These are phyloP conservation scores for Candida alai DNA, from an alignment of 805 yeast species.

Conservation along the genomic window DNA sequence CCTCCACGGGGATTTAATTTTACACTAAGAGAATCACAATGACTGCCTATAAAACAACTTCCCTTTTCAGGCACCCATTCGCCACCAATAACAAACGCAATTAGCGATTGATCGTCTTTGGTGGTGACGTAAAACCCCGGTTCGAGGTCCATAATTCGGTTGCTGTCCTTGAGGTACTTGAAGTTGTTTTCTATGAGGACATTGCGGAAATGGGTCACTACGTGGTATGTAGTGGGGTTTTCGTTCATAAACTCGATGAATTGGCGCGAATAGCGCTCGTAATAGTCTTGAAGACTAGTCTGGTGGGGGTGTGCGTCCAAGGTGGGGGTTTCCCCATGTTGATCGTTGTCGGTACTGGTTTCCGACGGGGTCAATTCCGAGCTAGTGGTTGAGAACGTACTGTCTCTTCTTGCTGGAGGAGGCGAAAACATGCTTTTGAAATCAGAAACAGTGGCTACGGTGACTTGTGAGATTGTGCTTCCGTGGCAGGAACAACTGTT, in stretches of 20 bases:
- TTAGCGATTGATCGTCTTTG: conserved; percentile 29
- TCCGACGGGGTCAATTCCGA: conserved; percentile 3
- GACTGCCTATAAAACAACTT: conserved; percentile 63
- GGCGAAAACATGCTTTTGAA: too few relatives aligned
- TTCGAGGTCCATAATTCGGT: conserved; percentile 10
- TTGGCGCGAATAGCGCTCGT: conserved; percentile 8
- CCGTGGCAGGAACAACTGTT: too few relatives aligned
- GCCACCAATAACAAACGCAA: conserved; percentile 37
- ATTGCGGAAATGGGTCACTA: conserved; percentile 20
- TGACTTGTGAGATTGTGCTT: too few relatives aligned
- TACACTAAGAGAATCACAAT: conserved; percentile 36
- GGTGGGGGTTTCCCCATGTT: conserved; percentile 3
- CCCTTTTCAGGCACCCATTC: conserved; percentile 50
- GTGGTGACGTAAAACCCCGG: conserved; percentile 26
- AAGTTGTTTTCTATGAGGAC: conserved; percentile 27
- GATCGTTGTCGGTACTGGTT: not conserved
- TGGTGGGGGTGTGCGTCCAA: conserved; percentile 2
- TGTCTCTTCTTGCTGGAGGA: conserved; percentile 3
- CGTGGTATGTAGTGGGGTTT: conserved; percentile 44
- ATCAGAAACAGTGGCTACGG: too few relatives aligned
- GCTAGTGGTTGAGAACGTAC: not conserved
- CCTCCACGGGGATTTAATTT: conserved; percentile 27
- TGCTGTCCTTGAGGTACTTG: conserved; percentile 21
- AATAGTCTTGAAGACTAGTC: conserved; percentile 1
- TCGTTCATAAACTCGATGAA: conserved; percentile 14